Percentiles rank a stretch among this genome's conserved stretches.
These are phyloP conservation scores for Phytophthora parvispora DNA, from an alignment of 352 stramenopile genomes.

Conservation along the genomic window DNA sequence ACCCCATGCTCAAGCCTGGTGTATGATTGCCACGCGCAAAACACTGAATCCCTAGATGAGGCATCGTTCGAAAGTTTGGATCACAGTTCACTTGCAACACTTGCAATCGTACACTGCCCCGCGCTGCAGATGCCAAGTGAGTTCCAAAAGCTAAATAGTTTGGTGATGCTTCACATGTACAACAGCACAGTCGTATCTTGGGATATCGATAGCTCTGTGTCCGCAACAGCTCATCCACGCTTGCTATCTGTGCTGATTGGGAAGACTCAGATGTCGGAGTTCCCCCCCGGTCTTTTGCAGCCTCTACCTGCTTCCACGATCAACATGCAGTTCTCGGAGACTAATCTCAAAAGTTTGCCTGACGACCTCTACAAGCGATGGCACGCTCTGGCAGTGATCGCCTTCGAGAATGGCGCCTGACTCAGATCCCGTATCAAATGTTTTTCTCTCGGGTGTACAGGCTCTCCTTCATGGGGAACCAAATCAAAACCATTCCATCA, in stretches of 20 bases:
- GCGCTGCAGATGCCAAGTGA: slow-evolving; percentile 6
- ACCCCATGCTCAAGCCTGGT: slow-evolving; percentile 27
- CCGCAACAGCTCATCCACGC: slow-evolving; percentile 11
- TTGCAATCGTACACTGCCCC: slow-evolving; percentile 21
- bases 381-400: slow-evolving; percentile 7
- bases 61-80: slow-evolving; percentile 29
- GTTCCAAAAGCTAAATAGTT: slow-evolving; percentile 14
- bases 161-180: slow-evolving; percentile 22
- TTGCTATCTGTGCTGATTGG: slow-evolving; percentile 16
- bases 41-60: slow-evolving; percentile 8
- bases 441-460: slow-evolving; percentile 18
- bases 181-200: slow-evolving; percentile 26
- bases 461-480: slow-evolving; percentile 20
- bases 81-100: neutral
- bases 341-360: slow-evolving; percentile 15
- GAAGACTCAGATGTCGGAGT: slow-evolving; percentile 14
- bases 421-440: slow-evolving; percentile 26
- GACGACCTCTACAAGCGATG: slow-evolving; percentile 20
- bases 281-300: slow-evolving; percentile 20
- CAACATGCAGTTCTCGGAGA: slow-evolving; percentile 29
- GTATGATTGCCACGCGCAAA: slow-evolving; percentile 16
- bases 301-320: slow-evolving; percentile 9
- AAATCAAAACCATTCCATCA: slow-evolving; percentile 15
- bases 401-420: slow-evolving; percentile 27
- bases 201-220: slow-evolving; percentile 11